Evolutionary conservation across 768 basidiomycete species (phyloP), one percentile per base, ranked within the genome.

Genomic region (Rhizopogon roseolus): DNA sequence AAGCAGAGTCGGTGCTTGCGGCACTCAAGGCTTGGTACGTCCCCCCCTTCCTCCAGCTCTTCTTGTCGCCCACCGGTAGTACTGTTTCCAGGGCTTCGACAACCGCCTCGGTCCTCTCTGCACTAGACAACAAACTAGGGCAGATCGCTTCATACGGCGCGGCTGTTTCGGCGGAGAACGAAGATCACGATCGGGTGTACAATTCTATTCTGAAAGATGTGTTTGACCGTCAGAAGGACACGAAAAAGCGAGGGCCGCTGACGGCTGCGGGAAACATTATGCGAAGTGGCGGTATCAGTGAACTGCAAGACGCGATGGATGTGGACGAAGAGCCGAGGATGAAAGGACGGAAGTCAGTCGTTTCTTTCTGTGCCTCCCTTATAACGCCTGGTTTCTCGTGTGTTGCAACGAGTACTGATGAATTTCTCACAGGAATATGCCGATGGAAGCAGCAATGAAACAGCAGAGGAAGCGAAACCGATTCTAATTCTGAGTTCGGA

Each of bases 91-190:
- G 88, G 88, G 82, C 86, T 10, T 72, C 76, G 13, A 91, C 85
- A 10, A 88, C 90, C 2, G 76, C 85, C 5, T 69, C 78, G 5
- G 85, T 94, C 6, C 78, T 96, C 46, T 62, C 76, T 5, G 82
- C 89, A 4, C 80, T 96, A 14, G 89, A 93, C 60, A 69, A 74
- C 27, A 88, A 88, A 70, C 79, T 95, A 42, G 67, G 71, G 17
- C 63, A 75, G 25, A 79, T 90, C n/a, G 68, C 80, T 0, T 64
- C 71, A 7, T 74, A 81, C 50, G 66, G 66, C 5, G 73, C 70
- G 3, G 65, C 65, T 1, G 68, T 68, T 13, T 80, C 80, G 54
- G 55, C 58, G 2, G 65, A 67, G n/a, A 74, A 76, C 39, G 73
- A 77, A 13, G 78, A 78, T 11, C 81, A 90, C 54, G 86, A 90